phyloP scores from a whole-genome alignment of 2,329 filamentous ascomycete species.

The Paecilomyces dactylethromorphus region DNA sequence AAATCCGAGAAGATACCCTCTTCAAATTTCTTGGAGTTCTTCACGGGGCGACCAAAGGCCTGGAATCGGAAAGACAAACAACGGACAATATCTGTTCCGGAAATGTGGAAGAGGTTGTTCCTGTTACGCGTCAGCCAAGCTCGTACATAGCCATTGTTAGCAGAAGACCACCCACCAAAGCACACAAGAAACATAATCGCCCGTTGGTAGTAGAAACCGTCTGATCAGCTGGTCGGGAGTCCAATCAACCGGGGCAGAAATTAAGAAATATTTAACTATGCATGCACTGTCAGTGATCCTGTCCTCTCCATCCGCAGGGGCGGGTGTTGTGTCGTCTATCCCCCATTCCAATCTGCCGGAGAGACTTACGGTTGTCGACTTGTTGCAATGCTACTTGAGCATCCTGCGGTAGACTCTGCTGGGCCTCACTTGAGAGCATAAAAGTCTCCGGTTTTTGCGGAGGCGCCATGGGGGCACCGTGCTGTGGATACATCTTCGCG shows the following conservation, averaged over 20 bases:
- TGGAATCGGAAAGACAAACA: conserved; percentile 98
- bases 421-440: conserved; percentile 93
- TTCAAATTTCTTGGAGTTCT: conserved; percentile 99
- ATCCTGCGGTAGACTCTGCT: conserved; percentile 92
- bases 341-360: not conserved
- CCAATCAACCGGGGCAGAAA: conserved; percentile 98
- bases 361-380: conserved; percentile 83
- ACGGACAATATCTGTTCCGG: conserved; percentile 96
- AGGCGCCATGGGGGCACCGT: conserved; percentile 74
- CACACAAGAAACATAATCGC: conserved; percentile 98
- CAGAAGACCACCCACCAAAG: conserved; percentile 58
- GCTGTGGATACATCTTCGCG: conserved; percentile 67
- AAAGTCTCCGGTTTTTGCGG: conserved; percentile 98
- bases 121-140: conserved; percentile 33
- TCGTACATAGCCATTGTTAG: conserved; percentile 2
- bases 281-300: conserved; percentile 9
- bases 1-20: conserved; percentile 99
- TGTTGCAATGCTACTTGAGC: conserved; percentile 96
- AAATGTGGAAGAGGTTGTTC: conserved; percentile 99
- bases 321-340: too few relatives aligned
- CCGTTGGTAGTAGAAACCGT: conserved; percentile 88
- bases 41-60: conserved; percentile 94
- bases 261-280: conserved; percentile 97
- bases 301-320: not conserved
- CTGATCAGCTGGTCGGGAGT: conserved; percentile 93